Base-by-base conservation (phyloP, 2,329 filamentous ascomycete genomes). In the Talaromyces atroroseus region DNA sequence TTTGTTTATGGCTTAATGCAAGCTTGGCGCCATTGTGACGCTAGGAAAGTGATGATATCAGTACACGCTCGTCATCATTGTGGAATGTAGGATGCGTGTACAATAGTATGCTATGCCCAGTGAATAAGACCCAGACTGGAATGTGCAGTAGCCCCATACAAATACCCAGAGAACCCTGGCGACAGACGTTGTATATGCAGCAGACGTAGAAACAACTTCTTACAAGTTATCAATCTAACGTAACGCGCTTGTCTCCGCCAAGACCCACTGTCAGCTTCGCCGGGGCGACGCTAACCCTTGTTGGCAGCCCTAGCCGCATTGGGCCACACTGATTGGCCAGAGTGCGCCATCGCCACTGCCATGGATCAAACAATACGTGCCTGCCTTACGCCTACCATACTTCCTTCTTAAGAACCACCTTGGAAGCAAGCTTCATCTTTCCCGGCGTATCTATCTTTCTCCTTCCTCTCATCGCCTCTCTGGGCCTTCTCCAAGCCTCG, bases 181-280 rank as follows among this genome's bases (percentile, higher is more conserved):
- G n/a, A n/a, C n/a, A n/a, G n/a, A n/a, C n/a, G n/a, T 29, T 11
- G 26, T 29, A 29, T 5, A 5, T 29, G 26, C 11, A 8, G 5
- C 6, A 5, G 24, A 26, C 24, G 7, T 29, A 8, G 26, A 29
- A 29, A 8, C 24, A 29, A 36, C 11, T 10, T 36, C 14, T 4
- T 10, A 6, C 32, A n/a, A n/a, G n/a, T 36, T 36, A 36, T 36
- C 32, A 16, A 36, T 36, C 32, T 36, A 29, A 29, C 26, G 34
- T n/a, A 18, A 18, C 36, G 6, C 14, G 36, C 32, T 36, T 36
- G 36, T 29, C 6, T 11, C 26, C 3, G n/a, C n/a, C 36, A n/a
- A 40, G 40, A 18, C 65, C 67, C 42, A 18, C 50, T 14, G 36
- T 14, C 20, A 46, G 42, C 51, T 53, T 38, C 24, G 29, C 21